Percentiles rank a stretch among this genome's conserved stretches.
These are phyloP conservation scores for Saitoella complicata DNA, from an alignment of 805 yeast species.

Conservation along the genomic window DNA sequence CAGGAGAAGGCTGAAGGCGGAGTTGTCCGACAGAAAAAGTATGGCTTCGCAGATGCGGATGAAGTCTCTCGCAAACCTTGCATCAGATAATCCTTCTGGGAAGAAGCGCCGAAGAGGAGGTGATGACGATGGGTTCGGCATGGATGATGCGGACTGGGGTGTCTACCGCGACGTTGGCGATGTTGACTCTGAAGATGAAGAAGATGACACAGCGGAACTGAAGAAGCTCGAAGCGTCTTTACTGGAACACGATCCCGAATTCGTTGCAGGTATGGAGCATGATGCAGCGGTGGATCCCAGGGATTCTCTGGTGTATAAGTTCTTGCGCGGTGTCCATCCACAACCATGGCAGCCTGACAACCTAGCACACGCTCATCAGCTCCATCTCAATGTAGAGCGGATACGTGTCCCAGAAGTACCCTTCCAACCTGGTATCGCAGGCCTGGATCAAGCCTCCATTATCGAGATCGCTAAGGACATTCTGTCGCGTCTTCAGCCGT, in stretches of 20 bases:
- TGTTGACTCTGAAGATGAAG: constrained; percentile 61
- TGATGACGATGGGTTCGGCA: constrained; percentile 87
- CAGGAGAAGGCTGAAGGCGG: constrained; percentile 51
- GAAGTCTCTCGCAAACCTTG: constrained; percentile 79
- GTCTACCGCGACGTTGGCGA: constrained; percentile 70
- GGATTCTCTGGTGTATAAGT: constrained; percentile 61
- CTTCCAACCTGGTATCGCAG: constrained; percentile 87
- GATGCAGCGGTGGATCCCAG: constrained; percentile 78
- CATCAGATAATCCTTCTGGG: constrained; percentile 35
- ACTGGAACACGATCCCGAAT: constrained; percentile 67
- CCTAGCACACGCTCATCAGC: constrained; percentile 73
- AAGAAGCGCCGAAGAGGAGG: constrained; percentile 26
- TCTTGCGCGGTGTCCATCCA: constrained; percentile 69
- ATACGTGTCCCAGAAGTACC: constrained; percentile 76
- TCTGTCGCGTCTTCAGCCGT: constrained; percentile 43
- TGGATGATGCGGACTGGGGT: constrained; percentile 91
- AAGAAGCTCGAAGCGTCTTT: constrained; percentile 49
- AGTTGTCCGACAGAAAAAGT: constrained; percentile 75
- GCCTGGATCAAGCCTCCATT: constrained; percentile 92
- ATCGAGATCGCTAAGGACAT: constrained; percentile 58
- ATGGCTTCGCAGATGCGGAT: constrained; percentile 82
- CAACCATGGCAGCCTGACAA: constrained; percentile 61
- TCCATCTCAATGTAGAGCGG: constrained; percentile 80
- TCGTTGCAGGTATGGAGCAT: constrained; percentile 53
- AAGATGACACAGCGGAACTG: constrained; percentile 37